Evolutionary conservation across 768 basidiomycete genomes (phyloP), one percentile per base, ranked within the genome.

Genomic region (Strobilomyces confusus): DNA sequence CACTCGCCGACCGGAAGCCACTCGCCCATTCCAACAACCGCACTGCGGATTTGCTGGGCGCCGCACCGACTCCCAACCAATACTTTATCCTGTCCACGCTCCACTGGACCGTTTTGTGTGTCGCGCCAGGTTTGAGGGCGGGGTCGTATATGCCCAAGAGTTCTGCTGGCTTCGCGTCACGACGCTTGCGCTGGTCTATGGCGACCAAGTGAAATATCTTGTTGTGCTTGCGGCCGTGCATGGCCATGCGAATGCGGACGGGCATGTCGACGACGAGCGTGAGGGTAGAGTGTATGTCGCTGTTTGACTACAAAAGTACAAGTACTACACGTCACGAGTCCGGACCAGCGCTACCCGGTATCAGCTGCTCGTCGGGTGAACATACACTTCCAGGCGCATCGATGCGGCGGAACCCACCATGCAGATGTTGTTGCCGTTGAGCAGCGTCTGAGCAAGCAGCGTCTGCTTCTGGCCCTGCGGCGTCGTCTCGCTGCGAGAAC

Each of bases 381-480:
- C 51, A 19, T 43, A 33, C 15, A n/a, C 43, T 58, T 47, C 25
- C 15, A n/a, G 38, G 11, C 6, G 29, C 25, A 22, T 15, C 51
- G 1, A 49, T 34, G n/a, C n/a, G 22, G 17, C n/a, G 38, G 43
- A 25, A 68, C 85, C 51, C 60, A 92, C 94, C 86, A 98, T 95
- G 66, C 93, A 95, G 38, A 99, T 98, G 59, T 95, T 94, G 73
- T 93, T 95, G 14, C 93, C 93, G 64, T 95, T 95, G 54, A 95
- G 72, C 41, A 95, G 76, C 17, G 93, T 95, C 72, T 97, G 92
- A 2, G 86, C 82, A 12, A 98, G 79, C 54, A 84, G 80, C 4
- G 89, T 97, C 66, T 80, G 82, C 69, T 88, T 92, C 56, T 75
- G 83, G 25, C 88, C 89, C 68, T 91, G 76, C 1, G 90, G 77